Conservation (phyloP, 768 basidiomycete genomes). For the Daedaleopsis sinensis region DNA sequence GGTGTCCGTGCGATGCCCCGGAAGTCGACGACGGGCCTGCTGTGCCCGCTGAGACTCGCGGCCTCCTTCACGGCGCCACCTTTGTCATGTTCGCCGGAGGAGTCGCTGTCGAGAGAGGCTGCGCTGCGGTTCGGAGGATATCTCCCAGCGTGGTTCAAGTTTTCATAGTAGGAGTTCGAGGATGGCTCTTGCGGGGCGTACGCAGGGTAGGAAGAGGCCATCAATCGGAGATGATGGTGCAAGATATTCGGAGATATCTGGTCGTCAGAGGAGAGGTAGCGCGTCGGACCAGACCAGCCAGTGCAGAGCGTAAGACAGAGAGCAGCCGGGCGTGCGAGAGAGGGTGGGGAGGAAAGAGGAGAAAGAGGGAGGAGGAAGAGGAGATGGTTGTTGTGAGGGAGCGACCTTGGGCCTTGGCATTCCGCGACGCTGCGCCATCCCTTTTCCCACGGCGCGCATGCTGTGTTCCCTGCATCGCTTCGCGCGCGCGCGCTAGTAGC, state of each 20-base stretch:
- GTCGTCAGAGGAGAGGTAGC: background rate
- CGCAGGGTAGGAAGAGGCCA: constrained; percentile 21
- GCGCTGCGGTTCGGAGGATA: constrained; percentile 23
- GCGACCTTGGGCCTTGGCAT: background rate
- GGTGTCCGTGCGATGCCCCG: constrained; percentile 33
- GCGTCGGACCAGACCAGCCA: constrained; percentile 13
- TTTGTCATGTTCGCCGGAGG: constrained; percentile 13
- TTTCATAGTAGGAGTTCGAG: constrained; percentile 19
- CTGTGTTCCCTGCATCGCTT: background rate
- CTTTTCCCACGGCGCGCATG: constrained; percentile 2
- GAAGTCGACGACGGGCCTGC: constrained; percentile 17
- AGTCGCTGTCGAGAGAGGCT: constrained; percentile 22
- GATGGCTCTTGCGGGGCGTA: constrained; percentile 17
- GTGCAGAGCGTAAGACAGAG: background rate
- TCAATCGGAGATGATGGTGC: background rate
- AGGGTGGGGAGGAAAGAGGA: background rate
- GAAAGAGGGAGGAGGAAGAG: background rate
- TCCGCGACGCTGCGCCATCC: background rate
- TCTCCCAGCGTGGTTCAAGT: background rate
- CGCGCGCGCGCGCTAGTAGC: too few relatives aligned
- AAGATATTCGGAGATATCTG: background rate
- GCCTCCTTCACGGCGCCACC: background rate
- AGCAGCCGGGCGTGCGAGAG: background rate
- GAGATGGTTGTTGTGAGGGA: background rate
- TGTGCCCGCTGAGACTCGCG: background rate